Evolutionary conservation across 129 eudicot genomes (phyloP), one percentile per base, ranked within the genome.

Genomic region (Oenanthe sinensis): DNA sequence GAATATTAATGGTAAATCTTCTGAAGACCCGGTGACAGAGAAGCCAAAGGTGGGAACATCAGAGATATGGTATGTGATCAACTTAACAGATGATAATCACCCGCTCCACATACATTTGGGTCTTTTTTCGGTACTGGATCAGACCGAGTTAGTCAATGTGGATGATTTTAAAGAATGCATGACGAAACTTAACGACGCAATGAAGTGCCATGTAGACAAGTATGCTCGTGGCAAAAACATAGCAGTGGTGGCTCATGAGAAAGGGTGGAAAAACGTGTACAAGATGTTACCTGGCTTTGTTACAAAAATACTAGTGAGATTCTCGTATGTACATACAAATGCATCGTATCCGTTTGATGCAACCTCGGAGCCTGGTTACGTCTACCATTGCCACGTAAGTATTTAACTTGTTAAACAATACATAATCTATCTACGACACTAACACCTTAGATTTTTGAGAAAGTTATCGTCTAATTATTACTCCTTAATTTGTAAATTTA

Each of bases 201-300:
- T 52, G 6, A 87, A 81, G 77, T 93, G 98, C 79, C 43, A 84
- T 0, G 81, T 91, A 19, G 77, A 60, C 63, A 87, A 85, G 74
- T 83, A 91, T 44, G 87, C 91, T 11, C 54, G 70, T 28, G 98
- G 98, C 33, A 24, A 37, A 22, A 82, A 83, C 62, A 37, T 79
- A 19, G 74, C 75, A 77, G 96, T 93, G 36, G 86, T 62, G 11
- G 84, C 85, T 10, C 89, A 91, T 28, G 98, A 93, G 85, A 89
- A 78, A 65, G 97, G 98, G 14, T 93, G 98, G 98, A 93, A 93
- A 78, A 93, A 93, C 28, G 97, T 91, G 83, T 93, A 75, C 84
- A 93, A 93, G 83, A 89, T 93, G 93, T 85, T 78, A 70, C 98
- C 98, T 0, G 92, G 98, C 30, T 80, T 82, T 67, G 83, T 91